Evolutionary conservation across 2,329 filamentous ascomycete species (phyloP), one percentile per base, ranked within the genome.

Genomic region (Apiospora saccharicola): DNA sequence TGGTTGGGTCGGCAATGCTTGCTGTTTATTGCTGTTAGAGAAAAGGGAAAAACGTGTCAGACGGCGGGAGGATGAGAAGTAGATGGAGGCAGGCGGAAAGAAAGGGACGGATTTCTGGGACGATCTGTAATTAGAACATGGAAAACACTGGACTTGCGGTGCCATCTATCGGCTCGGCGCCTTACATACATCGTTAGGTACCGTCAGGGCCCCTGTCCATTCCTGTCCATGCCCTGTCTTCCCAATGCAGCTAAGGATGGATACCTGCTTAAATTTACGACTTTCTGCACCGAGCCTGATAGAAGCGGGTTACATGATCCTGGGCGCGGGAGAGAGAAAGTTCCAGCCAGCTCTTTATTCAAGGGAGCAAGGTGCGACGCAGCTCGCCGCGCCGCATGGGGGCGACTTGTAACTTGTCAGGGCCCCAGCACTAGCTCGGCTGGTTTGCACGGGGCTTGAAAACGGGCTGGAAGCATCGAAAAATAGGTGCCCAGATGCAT

Each of bases 41-140:
- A 37, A 37, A 61, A 61, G 30, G 7, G 34, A 13, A n/a, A 64
- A 64, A 41, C 34, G 57, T 64, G 57, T 64, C 57, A 64, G 57
- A 41, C 34, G 57, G 57, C 57, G 57, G 57, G 57, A 41, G 57
- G 57, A 64, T n/a, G 57, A 64, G 57, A 64, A 64, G 57, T n/a
- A n/a, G 57, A 64, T 64, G 57, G 57, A 41, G 34, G 53, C 53
- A 34, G 26, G 53, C 53, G 34, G 57, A 64, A 64, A 41, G 57
- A 64, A 64, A 64, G 30, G 30, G 34, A 64, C 34, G 57, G 57
- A 41, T 19, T 30, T 57, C 51, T 57, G 57, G 57, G 57, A 64
- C 57, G 57, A 64, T 64, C 57, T 64, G 57, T 64, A 64, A 64
- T 64, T 64, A 64, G 57, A 64, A 64, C 34, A 64, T 64, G 57